A percentile compares a stretch with the other conserved stretches of the same genome.
Conservation (phyloP, 1,139 yeast genomes). For the Taphrina populina region DNA sequence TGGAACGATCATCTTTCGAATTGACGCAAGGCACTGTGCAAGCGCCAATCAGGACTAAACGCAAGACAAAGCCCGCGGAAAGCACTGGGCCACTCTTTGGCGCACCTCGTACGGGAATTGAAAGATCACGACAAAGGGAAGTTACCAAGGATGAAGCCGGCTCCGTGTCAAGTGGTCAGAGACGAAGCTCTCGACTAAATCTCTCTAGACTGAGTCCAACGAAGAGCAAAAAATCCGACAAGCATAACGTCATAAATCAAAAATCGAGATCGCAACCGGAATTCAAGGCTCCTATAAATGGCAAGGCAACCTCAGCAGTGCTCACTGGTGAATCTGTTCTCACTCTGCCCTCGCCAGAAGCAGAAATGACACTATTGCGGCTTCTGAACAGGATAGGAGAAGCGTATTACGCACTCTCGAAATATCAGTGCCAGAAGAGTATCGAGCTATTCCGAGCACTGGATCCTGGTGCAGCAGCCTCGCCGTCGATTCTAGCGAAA, state of each 20-base stretch:
- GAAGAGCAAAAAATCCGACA: not conserved
- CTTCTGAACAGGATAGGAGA: constrained; percentile 64
- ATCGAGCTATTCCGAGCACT: constrained; percentile 64
- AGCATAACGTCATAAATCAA: no score
- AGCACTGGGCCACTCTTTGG: constrained; percentile 23
- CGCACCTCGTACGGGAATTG: constrained; percentile 7
- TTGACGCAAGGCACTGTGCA: constrained; percentile 1
- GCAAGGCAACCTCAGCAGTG: not conserved
- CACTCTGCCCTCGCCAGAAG: constrained; percentile 44
- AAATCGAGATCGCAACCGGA: not conserved
- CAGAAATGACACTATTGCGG: constrained; percentile 53
- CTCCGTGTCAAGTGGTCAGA: constrained; percentile 4
- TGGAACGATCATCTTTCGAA: constrained; percentile 19
- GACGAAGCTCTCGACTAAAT: constrained; percentile 14
- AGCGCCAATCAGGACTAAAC: constrained; percentile 16
- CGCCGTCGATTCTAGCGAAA: constrained; percentile 85
- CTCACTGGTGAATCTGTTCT: not conserved
- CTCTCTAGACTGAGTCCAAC: constrained; percentile 1
- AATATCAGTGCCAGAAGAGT: constrained; percentile 79
- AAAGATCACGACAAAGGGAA: not conserved
- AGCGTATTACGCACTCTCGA: constrained; percentile 62
- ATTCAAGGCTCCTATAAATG: not conserved
- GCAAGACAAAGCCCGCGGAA: constrained; percentile 11
- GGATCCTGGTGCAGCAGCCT: constrained; percentile 62
- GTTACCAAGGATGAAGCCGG: not conserved